Conservation (phyloP, 192 early-diverging fungal species). For the Umbelopsis sp. region DNA sequence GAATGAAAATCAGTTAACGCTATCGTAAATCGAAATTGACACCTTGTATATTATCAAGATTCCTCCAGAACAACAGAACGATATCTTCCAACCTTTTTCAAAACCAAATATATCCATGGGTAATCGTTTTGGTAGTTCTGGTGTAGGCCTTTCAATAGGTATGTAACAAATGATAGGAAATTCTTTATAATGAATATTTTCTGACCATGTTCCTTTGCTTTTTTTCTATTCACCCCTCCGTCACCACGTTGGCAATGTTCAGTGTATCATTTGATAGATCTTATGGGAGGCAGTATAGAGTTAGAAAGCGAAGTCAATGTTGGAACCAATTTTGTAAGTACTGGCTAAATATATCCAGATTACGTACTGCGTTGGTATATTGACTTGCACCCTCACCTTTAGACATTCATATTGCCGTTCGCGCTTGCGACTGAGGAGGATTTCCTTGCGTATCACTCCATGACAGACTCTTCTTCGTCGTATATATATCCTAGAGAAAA, state of each 20-base stretch:
- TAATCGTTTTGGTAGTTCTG: not conserved
- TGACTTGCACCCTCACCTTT: not conserved
- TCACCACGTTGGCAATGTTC: not conserved
- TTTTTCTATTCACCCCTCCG: too few species aligned
- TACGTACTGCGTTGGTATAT: too few species aligned
- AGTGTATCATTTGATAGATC: not conserved
- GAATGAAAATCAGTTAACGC: not conserved
- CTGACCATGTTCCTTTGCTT: too few species aligned
- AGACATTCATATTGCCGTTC: not conserved
- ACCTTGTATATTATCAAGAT: not conserved
- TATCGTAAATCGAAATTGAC: not conserved
- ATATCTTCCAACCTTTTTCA: not conserved
- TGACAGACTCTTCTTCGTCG: too few species aligned
- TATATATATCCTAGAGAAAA: not conserved
- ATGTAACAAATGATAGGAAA: not conserved
- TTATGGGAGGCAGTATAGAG: not conserved
- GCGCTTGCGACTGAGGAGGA: not conserved
- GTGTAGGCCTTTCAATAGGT: not conserved
- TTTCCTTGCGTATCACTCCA: not conserved
- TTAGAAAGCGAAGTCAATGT: not conserved
- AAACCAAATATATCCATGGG: constrained; percentile 6
- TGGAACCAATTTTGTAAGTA: not conserved
- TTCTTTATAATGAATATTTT: too few species aligned
- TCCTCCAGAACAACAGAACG: not conserved
- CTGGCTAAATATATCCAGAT: not conserved